Evolutionary conservation across 176 grass and related monocot genomes (phyloP), one percentile per base, ranked within the genome.

Genomic region (Triticum turgidum): DNA sequence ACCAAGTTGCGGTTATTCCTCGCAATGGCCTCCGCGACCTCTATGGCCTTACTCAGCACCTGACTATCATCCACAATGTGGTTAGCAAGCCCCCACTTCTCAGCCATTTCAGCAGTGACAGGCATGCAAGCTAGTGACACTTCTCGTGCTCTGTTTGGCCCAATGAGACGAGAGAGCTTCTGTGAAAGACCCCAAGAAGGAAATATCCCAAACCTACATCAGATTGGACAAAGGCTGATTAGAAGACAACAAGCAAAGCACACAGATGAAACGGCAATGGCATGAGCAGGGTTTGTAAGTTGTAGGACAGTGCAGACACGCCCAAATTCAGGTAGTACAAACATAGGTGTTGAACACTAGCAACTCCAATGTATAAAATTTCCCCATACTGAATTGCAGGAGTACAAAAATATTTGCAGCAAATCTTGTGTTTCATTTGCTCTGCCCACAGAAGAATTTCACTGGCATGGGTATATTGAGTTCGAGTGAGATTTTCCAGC

Each of bases 171-270:
- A 47, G 96, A 94, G 22, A 98, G 93, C 63, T 98, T 95, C 80
- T 98, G 96, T 0, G 96, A 98, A 68, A 98, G 91, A 59, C 96
- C 91, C 96, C 96, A 98, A 1, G 96, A 98, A 76, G 96, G 96
- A 80, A 95, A 98, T 69, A 98, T 98, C 4, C 96, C 96, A 79
- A 98, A 95, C 68, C 96, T 98, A 78, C 86, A 84, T 68, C 35
- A 81, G 65, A 90, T 67, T 74, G 12, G 24, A 0, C 66, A 79
- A 8, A 86, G 41, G 65, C 56, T 17, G 21, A 86, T 86, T 69
- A 86, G 29, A 76, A 65, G 15, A 82, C 27, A 69, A 21, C 27
- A 56, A 22, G 11, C 5, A 11, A 52, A 73, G 22, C 29, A 17
- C 27, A 64, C 21, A 71, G 52, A 42, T 89, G n/a, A 73, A 22